A percentile compares a stretch with the other conserved stretches of the same genome.
Conservation (phyloP, 2,329 filamentous ascomycete genomes). For the Aureobasidium lini region DNA sequence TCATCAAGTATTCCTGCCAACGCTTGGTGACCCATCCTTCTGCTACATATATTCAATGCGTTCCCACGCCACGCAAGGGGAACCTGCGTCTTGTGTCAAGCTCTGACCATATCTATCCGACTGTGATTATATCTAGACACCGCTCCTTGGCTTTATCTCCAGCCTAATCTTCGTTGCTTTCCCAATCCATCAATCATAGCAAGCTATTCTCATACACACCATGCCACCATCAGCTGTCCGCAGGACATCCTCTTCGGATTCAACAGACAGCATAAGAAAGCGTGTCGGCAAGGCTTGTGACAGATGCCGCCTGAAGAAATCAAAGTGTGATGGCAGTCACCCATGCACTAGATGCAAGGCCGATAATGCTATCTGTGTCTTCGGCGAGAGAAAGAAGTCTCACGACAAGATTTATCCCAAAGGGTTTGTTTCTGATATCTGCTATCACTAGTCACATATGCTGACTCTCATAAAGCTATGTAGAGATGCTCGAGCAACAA, state of each 20-base stretch:
- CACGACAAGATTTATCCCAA: conserved; percentile 64
- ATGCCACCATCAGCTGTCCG: conserved; percentile 9
- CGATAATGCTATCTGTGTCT: conserved; percentile 58
- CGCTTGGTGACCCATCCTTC: conserved; percentile 7
- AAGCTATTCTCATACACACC: not conserved
- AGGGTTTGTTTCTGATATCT: conserved; percentile 36
- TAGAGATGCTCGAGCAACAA: conserved; percentile 61
- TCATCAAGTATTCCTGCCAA: conserved; percentile 11
- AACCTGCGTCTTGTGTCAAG: conserved; percentile 2
- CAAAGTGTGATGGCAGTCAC: conserved; percentile 58
- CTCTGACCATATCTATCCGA: not conserved
- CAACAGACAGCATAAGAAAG: conserved; percentile 43
- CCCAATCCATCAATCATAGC: not conserved
- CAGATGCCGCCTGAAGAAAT: conserved; percentile 58
- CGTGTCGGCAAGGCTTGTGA: conserved; percentile 61
- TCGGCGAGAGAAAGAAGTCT: conserved; percentile 58
- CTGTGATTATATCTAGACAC: not conserved
- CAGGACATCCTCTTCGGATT: conserved; percentile 12
- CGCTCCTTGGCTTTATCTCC: not conserved
- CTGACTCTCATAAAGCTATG: conserved; percentile 39
- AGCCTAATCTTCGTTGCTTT: not conserved
- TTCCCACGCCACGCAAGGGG: not conserved
- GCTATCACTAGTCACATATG: conserved; percentile 1
- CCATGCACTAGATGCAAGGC: conserved; percentile 56
- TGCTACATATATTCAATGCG: conserved; percentile 10